Base-by-base conservation (phyloP, 768 basidiomycete genomes). In the Macrocybe gigantea region DNA sequence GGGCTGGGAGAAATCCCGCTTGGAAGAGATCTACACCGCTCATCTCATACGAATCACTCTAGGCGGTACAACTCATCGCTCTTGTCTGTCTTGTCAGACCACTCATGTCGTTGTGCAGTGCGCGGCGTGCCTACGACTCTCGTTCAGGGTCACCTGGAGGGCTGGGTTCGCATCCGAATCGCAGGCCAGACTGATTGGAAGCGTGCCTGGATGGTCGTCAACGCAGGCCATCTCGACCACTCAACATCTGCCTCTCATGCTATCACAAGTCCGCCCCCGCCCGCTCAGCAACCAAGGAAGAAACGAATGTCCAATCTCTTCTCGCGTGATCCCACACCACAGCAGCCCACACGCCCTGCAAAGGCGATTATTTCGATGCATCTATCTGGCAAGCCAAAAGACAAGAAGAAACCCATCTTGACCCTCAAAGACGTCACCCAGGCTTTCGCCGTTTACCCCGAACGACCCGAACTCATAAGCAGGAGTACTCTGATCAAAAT, bases 131-230 rank as follows among this genome's bases (percentile, higher is more conserved):
- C 76, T 7, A 74, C 81, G 2, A 81, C 86, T 6, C 75, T 94
- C 2, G 63, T 78, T 8, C 77, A 78, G 41, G 85, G 89, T 7
- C 77, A 78, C 49, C 78, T 93, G 73, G 94, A 97, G 63, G 95
- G 94, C 1, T 93, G 89, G 88, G 86, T 92, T 12, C 80, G 85
- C 55, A 77, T 93, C 40, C 84, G 95, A 39, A 74, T 97, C 35
- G 87, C 93, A n/a, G 94, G 95, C n/a, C 92, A 93, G 56, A 93
- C 90, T 0, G 93, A 96, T 55, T 98, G 95, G 95, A 93, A 93
- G 63, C 78, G 82, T 37, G 75, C 93, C 39, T 98, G 91, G 88
- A 80, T 90, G 72, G 78, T 85, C 5, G 69, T 96, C 5, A 72
- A 70, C 50, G 75, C 77, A 41, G 78, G 74, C 5, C 22, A 22